Percentiles rank a stretch among this genome's conserved stretches.
These are phyloP conservation scores for Tuber magnatum DNA, from an alignment of 495 filamentous ascomycete species.

Conservation along the genomic window DNA sequence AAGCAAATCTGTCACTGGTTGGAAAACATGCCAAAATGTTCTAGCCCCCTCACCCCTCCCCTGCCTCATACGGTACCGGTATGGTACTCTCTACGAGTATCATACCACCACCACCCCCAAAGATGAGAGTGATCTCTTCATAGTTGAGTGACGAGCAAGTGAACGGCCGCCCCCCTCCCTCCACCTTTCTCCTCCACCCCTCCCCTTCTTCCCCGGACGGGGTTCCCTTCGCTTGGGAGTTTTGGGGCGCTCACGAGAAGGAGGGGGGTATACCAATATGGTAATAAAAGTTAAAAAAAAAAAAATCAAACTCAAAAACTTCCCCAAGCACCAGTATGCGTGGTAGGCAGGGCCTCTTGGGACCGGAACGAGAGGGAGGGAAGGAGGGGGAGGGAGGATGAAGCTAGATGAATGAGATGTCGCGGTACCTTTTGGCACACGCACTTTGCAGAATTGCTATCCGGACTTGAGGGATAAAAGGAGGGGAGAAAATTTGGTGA, in stretches of 20 bases:
- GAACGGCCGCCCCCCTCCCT: conserved; percentile 22
- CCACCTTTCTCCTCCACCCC: conserved; percentile 9
- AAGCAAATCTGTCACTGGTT: conserved; percentile 1
- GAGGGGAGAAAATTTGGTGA: background rate
- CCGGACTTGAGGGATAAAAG: conserved; percentile 12
- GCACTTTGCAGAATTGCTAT: conserved; percentile 15
- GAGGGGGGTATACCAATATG: conserved; percentile 27
- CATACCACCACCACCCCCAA: conserved; percentile 25
- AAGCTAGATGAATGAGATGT: conserved; percentile 5
- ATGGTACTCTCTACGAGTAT: conserved; percentile 12
- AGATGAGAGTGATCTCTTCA: conserved; percentile 21
- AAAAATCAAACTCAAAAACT: background rate
- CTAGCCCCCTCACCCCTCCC: background rate
- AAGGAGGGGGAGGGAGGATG: background rate
- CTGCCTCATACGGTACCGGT: conserved; percentile 1
- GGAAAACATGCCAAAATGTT: background rate
- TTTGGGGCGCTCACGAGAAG: conserved; percentile 10
- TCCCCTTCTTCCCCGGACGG: background rate
- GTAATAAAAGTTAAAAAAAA: conserved; percentile 20
- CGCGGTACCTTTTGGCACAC: conserved; percentile 31
- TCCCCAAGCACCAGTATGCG: conserved; percentile 7
- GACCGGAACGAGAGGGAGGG: conserved; percentile 10
- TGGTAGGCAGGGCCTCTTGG: conserved; percentile 13
- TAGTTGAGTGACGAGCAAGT: conserved; percentile 16
- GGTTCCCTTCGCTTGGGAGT: conserved; percentile 38